phyloP scores from a whole-genome alignment of 129 eudicot species.

The Helianthus annuus region HanXRQr2.0-SUNRISE NC_035448.2:152608029-152608528 shows the following conservation, averaged over 20 bases:
- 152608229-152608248: slow-evolving; percentile 2
- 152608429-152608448: slow-evolving; percentile 9
- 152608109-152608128: too few species aligned
- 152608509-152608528: slow-evolving; percentile 24
- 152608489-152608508: slow-evolving; percentile 31
- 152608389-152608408: slow-evolving; percentile 24
- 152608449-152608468: slow-evolving; percentile 12
- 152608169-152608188: too few species aligned
- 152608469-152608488: slow-evolving; percentile 14
- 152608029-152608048: too few species aligned
- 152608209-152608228: background rate
- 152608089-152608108: too few species aligned
- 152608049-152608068: too few species aligned
- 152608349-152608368: slow-evolving; percentile 22
- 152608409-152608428: slow-evolving; percentile 10
- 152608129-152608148: too few species aligned
- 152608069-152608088: too few species aligned
- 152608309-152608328: slow-evolving; percentile 25
- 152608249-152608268: background rate
- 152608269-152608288: background rate
- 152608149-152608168: too few species aligned
- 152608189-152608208: too few species aligned
- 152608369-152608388: slow-evolving; percentile 23
- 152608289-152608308: background rate
- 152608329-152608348: slow-evolving; percentile 28